Conservation (phyloP, 176 grass and related monocot species). For the Puccinellia tenuiflora region DNA sequence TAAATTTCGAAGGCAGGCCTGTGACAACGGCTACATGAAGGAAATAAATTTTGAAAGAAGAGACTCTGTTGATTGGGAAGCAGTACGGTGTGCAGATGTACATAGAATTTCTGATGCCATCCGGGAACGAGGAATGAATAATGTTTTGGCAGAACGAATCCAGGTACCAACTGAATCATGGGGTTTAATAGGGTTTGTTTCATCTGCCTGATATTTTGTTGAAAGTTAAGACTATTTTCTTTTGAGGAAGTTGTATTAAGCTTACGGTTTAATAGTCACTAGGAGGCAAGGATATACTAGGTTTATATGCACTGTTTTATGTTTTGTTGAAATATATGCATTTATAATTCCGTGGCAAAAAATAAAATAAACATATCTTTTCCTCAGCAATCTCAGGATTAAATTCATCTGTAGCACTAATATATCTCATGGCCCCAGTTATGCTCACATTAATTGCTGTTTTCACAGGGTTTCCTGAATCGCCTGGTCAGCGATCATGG, state of each 20-base stretch:
- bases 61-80: constrained; percentile 85
- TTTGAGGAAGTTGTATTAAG: neutral
- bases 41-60: constrained; percentile 47
- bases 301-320: constrained; percentile 2
- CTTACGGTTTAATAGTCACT: neutral
- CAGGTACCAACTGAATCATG: constrained; percentile 45
- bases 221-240: neutral
- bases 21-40: constrained; percentile 27
- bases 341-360: neutral
- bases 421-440: constrained; percentile 1
- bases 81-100: constrained; percentile 58
- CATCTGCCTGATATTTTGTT: neutral
- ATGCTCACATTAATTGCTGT: constrained; percentile 32
- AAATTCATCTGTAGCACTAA: neutral
- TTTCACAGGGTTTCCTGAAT: constrained; percentile 73
- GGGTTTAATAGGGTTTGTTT: constrained; percentile 11
- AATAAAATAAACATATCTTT: neutral
- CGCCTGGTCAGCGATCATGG: constrained; percentile 87
- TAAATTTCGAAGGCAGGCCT: constrained; percentile 38
- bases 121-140: constrained; percentile 82
- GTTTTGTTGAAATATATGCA: neutral
- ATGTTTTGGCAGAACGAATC: constrained; percentile 76
- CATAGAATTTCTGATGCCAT: constrained; percentile 70
- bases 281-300: neutral
- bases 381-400: neutral